phyloP scores from a whole-genome alignment of 768 basidiomycete species.

The Daedalea quercina region DNA sequence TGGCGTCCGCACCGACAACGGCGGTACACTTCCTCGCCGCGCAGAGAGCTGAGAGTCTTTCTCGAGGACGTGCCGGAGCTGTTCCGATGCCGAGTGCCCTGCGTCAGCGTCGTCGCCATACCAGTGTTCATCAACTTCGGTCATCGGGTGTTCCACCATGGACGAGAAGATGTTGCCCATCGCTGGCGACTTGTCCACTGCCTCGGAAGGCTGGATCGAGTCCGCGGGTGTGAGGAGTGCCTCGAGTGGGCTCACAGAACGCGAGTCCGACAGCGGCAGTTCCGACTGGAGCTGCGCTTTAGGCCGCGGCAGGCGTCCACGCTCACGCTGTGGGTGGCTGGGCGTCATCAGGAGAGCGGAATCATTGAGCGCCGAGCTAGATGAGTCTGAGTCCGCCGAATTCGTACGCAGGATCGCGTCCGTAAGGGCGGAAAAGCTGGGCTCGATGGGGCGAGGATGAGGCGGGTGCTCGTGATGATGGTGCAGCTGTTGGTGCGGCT shows the following conservation, averaged over 20 bases:
- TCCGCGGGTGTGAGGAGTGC: conserved; percentile 38
- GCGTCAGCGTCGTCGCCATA: conserved; percentile 4
- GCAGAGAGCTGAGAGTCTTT: conserved; percentile 4
- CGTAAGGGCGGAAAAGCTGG: conserved; percentile 17
- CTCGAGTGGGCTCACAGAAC: conserved; percentile 43
- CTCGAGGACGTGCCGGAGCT: conserved; percentile 2
- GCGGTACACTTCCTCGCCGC: conserved; percentile 20
- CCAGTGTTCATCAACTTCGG: conserved; percentile 9
- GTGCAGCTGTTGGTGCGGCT: conserved; percentile 22
- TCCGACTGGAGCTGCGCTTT: conserved; percentile 1
- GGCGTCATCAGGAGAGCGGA: conserved; percentile 10
- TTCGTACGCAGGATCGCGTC: conserved; percentile 19
- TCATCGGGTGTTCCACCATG: conserved; percentile 6
- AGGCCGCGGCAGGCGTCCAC: conserved; percentile 10
- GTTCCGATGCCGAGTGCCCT: neutral
- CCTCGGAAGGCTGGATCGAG: neutral
- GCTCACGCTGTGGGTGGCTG: conserved; percentile 8
- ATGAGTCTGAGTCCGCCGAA: conserved; percentile 11
- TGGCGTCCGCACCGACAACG: conserved; percentile 6
- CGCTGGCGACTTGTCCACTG: conserved; percentile 6
- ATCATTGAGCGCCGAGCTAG: conserved; percentile 7
- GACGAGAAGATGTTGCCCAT: conserved; percentile 10
- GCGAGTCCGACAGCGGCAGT: conserved; percentile 24
- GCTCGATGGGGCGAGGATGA: conserved; percentile 11
- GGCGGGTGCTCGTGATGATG: conserved; percentile 12